These are phyloP conservation scores for Salix brachista DNA, from an alignment of 345 rosid species.

Conservation along the genomic window DNA sequence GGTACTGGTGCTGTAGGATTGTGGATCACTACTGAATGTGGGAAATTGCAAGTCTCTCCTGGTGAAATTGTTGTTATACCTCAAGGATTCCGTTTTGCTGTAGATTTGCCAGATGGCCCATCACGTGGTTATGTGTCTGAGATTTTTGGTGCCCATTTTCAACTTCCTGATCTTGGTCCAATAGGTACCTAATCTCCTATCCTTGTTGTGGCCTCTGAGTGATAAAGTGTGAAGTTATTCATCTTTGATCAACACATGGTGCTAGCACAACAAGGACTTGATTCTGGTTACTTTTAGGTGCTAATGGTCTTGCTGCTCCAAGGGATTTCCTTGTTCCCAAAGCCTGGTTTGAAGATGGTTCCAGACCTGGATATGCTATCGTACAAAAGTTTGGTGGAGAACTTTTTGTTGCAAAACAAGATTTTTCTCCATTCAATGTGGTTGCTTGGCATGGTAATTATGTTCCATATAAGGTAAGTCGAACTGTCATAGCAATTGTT, in stretches of 20 bases:
- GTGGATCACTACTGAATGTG: constrained; percentile 91
- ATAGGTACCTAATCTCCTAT: constrained; percentile 55
- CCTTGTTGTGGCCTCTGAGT: neutral
- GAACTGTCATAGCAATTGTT: neutral
- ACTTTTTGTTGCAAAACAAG: constrained; percentile 81
- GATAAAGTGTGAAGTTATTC: neutral
- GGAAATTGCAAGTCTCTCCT: constrained; percentile 73
- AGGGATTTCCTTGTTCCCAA: constrained; percentile 87
- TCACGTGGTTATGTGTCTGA: constrained; percentile 92
- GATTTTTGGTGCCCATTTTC: constrained; percentile 88
- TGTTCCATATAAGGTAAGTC: constrained; percentile 76
- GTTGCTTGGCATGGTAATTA: constrained; percentile 99
- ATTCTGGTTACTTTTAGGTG: constrained; percentile 47
- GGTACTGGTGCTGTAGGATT: constrained; percentile 46
- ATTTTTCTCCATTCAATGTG: constrained; percentile 93
- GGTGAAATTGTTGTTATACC: constrained; percentile 87
- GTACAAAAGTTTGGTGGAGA: constrained; percentile 88
- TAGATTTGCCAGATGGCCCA: constrained; percentile 78
- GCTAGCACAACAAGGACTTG: neutral
- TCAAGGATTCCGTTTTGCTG: constrained; percentile 78
- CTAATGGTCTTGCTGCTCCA: constrained; percentile 93
- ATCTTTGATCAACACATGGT: neutral
- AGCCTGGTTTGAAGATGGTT: constrained; percentile 74
- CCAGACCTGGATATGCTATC: constrained; percentile 60
- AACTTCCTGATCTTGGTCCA: constrained; percentile 98